These are phyloP conservation scores for Plantago lanceolata DNA, from an alignment of 305 asterid genomes.

Conservation along the genomic window DNA sequence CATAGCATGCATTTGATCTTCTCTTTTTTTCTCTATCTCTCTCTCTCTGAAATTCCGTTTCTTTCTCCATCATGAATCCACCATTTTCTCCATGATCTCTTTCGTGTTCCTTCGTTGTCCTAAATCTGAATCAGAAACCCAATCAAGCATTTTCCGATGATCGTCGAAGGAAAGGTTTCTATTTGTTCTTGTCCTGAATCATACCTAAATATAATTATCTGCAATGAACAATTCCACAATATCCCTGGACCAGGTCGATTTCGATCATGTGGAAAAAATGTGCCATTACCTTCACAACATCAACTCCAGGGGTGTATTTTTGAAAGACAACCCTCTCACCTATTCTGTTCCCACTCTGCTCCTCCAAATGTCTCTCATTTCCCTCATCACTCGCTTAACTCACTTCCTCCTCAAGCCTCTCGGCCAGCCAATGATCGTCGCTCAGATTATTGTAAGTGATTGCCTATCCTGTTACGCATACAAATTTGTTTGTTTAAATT, in stretches of 20 bases:
- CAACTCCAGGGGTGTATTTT: conserved; percentile 44
- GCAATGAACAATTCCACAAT: background rate
- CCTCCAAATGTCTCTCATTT: conserved; percentile 53
- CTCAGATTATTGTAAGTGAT: conserved; percentile 58
- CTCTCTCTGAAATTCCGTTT: conserved; percentile 23
- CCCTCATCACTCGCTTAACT: conserved; percentile 40
- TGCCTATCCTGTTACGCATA: background rate
- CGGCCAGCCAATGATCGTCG: conserved; percentile 58
- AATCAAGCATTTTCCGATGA: conserved; percentile 15
- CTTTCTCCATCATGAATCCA: conserved; percentile 23
- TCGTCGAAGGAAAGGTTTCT: background rate
- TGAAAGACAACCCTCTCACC: conserved; percentile 37
- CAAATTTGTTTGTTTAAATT: background rate
- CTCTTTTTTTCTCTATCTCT: background rate
- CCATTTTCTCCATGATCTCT: conserved; percentile 3
- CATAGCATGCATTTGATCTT: conserved; percentile 23
- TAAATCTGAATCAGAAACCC: conserved; percentile 22
- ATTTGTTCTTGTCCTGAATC: background rate
- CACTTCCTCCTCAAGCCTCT: conserved; percentile 51
- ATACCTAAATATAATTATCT: background rate
- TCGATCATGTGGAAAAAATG: conserved; percentile 23
- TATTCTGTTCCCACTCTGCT: conserved; percentile 46
- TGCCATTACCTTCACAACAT: conserved; percentile 41
- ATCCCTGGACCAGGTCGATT: conserved; percentile 27
- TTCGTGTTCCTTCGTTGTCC: conserved; percentile 9